These are phyloP conservation scores for Marasmius fiardii DNA, from an alignment of 1,284 basidiomycete genomes.

Conservation along the genomic window DNA sequence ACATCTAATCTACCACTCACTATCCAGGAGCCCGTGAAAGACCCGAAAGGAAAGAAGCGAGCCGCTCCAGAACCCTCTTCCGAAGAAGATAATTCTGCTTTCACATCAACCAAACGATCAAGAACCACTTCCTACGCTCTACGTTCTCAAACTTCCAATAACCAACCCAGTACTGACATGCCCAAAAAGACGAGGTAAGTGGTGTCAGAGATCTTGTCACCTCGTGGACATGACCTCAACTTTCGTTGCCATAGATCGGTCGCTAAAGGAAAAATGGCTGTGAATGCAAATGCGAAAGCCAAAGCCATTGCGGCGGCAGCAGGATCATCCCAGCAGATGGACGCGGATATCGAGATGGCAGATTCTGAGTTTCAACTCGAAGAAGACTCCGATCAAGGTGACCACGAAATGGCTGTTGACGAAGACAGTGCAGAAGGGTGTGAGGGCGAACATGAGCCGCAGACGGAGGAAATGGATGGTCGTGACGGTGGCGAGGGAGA, in stretches of 20 bases:
- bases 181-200: constrained; percentile 68
- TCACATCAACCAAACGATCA: constrained; percentile 55
- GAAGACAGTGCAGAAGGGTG: constrained; percentile 37
- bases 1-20: constrained; percentile 48
- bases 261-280: constrained; percentile 58
- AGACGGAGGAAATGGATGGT: constrained; percentile 35
- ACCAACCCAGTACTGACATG: constrained; percentile 54
- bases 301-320: constrained; percentile 53
- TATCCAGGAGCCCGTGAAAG: constrained; percentile 71
- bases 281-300: constrained; percentile 63
- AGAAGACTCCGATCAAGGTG: constrained; percentile 45
- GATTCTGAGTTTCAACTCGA: constrained; percentile 63
- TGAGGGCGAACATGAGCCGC: constrained; percentile 38
- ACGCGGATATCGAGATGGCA: constrained; percentile 75
- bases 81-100: constrained; percentile 55
- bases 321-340: constrained; percentile 57
- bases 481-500: constrained; percentile 35
- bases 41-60: constrained; percentile 83
- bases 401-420: constrained; percentile 36
- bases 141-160: constrained; percentile 50
- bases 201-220: constrained; percentile 10
- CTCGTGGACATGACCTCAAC: constrained; percentile 8
- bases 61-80: constrained; percentile 64
- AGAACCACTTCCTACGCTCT: constrained; percentile 58
- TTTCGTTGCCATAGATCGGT: constrained; percentile 31